Evolutionary conservation across 352 stramenopile genomes (phyloP).

Genomic region (Phytopythium cucurbitacearum): DNA sequence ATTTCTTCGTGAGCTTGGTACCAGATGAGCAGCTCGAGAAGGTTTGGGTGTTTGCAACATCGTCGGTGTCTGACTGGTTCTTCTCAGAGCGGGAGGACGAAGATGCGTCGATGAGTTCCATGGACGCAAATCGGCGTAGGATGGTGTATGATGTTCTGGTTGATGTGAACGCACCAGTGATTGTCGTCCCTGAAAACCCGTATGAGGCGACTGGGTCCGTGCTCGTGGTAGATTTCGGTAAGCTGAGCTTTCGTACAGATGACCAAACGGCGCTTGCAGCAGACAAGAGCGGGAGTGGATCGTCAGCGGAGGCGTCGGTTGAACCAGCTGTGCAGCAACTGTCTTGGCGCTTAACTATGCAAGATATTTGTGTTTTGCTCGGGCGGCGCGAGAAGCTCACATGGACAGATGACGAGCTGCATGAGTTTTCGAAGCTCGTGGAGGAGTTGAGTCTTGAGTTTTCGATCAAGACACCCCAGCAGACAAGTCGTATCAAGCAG

Average conservation of each 20-base stretch:
- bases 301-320: not conserved
- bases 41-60: slow-evolving; percentile 79
- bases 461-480: slow-evolving; percentile 29
- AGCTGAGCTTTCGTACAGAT: slow-evolving; percentile 58
- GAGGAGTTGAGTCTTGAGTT: slow-evolving; percentile 63
- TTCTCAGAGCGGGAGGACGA: slow-evolving; percentile 59
- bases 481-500: slow-evolving; percentile 8
- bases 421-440: slow-evolving; percentile 40
- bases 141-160: slow-evolving; percentile 61
- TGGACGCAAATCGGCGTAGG: slow-evolving; percentile 12
- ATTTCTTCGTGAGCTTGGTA: slow-evolving; percentile 68
- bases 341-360: slow-evolving; percentile 59
- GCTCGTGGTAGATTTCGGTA: slow-evolving; percentile 69
- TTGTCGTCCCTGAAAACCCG: slow-evolving; percentile 62
- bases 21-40: slow-evolving; percentile 67
- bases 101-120: slow-evolving; percentile 30
- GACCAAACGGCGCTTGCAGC: slow-evolving; percentile 8
- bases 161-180: slow-evolving; percentile 68
- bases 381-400: slow-evolving; percentile 33
- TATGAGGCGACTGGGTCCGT: slow-evolving; percentile 30
- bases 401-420: slow-evolving; percentile 34
- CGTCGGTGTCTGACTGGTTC: slow-evolving; percentile 77
- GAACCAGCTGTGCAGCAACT: slow-evolving; percentile 21
- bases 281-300: slow-evolving; percentile 10
- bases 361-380: slow-evolving; percentile 55